Conservation (phyloP, 208 protist genomes). For the Leishmania braziliensis region DNA sequence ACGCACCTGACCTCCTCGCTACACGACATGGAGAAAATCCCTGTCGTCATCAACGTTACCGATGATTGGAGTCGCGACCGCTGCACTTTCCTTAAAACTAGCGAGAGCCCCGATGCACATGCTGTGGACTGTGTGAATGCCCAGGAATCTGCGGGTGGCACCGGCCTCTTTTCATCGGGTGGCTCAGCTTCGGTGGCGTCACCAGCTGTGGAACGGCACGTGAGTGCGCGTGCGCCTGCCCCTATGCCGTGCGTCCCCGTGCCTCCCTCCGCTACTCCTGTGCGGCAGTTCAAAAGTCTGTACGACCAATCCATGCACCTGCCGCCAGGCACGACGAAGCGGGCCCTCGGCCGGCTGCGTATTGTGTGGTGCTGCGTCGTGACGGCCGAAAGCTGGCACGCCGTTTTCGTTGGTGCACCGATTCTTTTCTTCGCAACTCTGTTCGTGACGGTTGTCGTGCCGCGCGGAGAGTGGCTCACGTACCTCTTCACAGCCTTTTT, state of each 20-base stretch:
- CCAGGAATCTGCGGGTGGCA: not conserved
- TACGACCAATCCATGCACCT: conserved; percentile 18
- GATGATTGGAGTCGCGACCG: not conserved
- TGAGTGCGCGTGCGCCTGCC: not conserved
- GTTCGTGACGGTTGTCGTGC: conserved; percentile 60
- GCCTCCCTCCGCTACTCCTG: conserved; percentile 20
- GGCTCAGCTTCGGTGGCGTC: not conserved
- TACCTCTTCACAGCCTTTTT: conserved; percentile 49
- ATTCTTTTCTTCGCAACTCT: conserved; percentile 41
- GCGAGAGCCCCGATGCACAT: not conserved
- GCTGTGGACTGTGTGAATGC: not conserved
- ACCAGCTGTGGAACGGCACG: not conserved
- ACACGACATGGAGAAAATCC: not conserved
- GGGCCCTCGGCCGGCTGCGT: conserved; percentile 45
- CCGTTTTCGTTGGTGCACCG: conserved; percentile 36
- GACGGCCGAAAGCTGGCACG: conserved; percentile 46
- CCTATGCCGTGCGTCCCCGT: not conserved
- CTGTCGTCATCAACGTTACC: not conserved
- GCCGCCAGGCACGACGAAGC: conserved; percentile 41
- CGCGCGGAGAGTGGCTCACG: conserved; percentile 48
- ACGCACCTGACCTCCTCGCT: not conserved
- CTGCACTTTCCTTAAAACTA: not conserved
- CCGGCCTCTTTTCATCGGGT: not conserved
- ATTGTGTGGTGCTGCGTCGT: conserved; percentile 49
- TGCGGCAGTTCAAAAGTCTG: conserved; percentile 2